Evolutionary conservation across 257 asterid genomes (phyloP), one percentile per base, ranked within the genome.

Genomic region (Scutellaria galericulata): DNA sequence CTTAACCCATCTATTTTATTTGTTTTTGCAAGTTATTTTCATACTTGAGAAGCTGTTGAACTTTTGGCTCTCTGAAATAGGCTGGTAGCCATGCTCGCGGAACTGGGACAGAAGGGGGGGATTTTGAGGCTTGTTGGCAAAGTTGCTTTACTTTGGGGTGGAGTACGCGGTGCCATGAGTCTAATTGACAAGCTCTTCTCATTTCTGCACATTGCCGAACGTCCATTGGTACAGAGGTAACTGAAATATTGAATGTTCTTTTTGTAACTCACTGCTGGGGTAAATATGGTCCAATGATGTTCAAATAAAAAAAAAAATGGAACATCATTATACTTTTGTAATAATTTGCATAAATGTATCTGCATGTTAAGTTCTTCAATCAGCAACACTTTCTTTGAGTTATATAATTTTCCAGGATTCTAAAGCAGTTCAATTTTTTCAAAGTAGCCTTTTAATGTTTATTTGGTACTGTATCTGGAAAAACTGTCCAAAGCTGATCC

Each of bases 81-180:
- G 89, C 67, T 95, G 78, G 98, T 95, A 18, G 68, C 90, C 10
- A 87, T 95, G 98, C 86, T 95, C 66, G 75, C 97, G 59, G 99
- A 90, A 74, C 74, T 86, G 82, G 99, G 98, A 77, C 99, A 91
- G 81, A 91, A 64, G 78, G 97, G 98, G 54, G 98, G 99, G n/a
- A 66, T 84, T 52, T 77, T 94, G 80, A 91, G 48, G 81, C 86
- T 91, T 80, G 81, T 95, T 46, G 94, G 91, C 15, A 95, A 92
- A 70, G 61, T 91, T 75, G 99, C 97, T 61, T 71, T 95, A 82
- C 95, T 95, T 70, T 95, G 98, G 96, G 98, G 99, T 82, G 99
- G 99, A 68, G 45, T 95, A 66, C 97, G 97, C 73, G 99, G 99
- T 75, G 99, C 99, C 67, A 80, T 95, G 87, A 95, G 94, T 87